Evolutionary conservation across 2,329 filamentous ascomycete species (phyloP).

Genomic region (Hawksworthiomyces lignivorus): DNA sequence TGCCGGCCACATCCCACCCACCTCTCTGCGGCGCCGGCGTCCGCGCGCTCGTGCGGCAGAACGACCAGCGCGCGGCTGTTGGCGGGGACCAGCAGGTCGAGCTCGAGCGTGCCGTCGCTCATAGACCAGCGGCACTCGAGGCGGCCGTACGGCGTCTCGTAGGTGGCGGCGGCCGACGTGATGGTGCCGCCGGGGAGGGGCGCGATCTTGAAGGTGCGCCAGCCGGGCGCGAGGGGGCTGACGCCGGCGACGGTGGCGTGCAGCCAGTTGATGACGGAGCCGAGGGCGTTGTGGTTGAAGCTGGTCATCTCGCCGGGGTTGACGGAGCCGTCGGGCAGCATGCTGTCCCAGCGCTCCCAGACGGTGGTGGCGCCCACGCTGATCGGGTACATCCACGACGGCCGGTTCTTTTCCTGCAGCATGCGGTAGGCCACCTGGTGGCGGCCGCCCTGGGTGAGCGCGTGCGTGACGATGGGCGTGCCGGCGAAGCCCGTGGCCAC

Average conservation of each 20-base stretch:
- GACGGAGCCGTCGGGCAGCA: constrained; percentile 28
- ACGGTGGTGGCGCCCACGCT: constrained; percentile 31
- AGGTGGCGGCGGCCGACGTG: constrained; percentile 16
- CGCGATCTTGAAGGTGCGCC: constrained; percentile 21
- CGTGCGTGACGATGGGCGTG: constrained; percentile 18
- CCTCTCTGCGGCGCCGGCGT: not conserved
- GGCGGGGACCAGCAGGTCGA: constrained; percentile 12
- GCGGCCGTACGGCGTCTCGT: constrained; percentile 25
- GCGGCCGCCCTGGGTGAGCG: constrained; percentile 8
- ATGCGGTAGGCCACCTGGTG: constrained; percentile 23
- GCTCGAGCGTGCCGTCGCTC: constrained; percentile 5
- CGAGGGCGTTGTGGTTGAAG: constrained; percentile 35
- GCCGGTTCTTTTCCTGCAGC: constrained; percentile 24
- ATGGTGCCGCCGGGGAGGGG: constrained; percentile 24
- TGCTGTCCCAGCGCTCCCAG: constrained; percentile 35
- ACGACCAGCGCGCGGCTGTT: constrained; percentile 12
- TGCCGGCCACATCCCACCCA: constrained; percentile 13
- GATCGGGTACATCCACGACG: constrained; percentile 31
- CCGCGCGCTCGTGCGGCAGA: constrained; percentile 13
- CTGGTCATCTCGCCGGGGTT: constrained; percentile 33
- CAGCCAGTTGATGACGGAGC: constrained; percentile 30
- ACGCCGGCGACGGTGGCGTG: constrained; percentile 27
- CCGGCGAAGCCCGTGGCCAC: constrained; percentile 22
- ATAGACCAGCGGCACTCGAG: constrained; percentile 22
- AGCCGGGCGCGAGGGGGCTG: constrained; percentile 20